Evolutionary conservation across 148 eudicot species (phyloP).

Genomic region (Rhododendron mucronatum): DNA sequence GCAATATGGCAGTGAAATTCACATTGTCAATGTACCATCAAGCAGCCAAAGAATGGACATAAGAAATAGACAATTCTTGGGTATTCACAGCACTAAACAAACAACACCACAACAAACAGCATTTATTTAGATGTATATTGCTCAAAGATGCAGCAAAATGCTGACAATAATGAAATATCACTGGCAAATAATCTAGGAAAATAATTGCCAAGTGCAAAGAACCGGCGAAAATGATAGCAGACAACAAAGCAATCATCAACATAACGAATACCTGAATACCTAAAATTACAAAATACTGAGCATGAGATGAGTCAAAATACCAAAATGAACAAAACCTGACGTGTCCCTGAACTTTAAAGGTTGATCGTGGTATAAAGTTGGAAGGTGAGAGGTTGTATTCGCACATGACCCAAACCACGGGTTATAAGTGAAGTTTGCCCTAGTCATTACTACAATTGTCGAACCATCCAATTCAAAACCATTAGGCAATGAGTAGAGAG

Average conservation of each 20-base stretch:
- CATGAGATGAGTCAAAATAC: slow-evolving; percentile 2
- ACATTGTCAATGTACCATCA: not conserved
- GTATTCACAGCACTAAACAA: not conserved
- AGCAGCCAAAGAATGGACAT: not conserved
- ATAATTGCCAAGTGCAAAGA: not conserved
- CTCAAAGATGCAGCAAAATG: not conserved
- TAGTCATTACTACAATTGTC: too few relatives aligned
- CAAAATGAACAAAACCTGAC: not conserved
- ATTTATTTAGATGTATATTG: not conserved
- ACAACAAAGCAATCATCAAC: not conserved
- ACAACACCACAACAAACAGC: not conserved
- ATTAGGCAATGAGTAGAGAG: not conserved
- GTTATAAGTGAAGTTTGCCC: too few relatives aligned
- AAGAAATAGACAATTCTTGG: not conserved
- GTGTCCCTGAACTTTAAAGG: not conserved
- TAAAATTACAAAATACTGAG: not conserved
- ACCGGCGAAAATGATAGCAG: not conserved
- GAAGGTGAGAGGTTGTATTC: too few relatives aligned
- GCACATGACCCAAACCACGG: too few relatives aligned
- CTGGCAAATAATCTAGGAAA: too few relatives aligned
- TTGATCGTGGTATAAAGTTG: not conserved
- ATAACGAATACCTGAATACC: not conserved
- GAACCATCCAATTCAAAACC: too few relatives aligned
- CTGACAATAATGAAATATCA: not conserved
- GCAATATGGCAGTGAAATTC: not conserved